Evolutionary conservation across 257 asterid genomes (phyloP), one percentile per base, ranked within the genome.

Genomic region (Primulina huaijiensis): DNA sequence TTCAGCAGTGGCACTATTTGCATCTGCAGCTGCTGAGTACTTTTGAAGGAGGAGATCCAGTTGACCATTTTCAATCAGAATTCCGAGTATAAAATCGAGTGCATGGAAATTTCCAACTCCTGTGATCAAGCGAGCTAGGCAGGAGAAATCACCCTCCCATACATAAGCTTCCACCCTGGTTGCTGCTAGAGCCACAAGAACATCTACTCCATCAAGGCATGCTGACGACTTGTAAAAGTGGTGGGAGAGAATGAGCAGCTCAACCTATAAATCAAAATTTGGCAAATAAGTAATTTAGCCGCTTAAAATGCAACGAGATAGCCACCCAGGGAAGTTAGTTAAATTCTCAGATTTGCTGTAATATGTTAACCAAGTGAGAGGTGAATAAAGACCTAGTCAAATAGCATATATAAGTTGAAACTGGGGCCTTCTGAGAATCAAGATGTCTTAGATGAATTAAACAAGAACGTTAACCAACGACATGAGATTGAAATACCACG

Each of bases 201-300:
- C 99, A 76, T 94, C 99, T 57, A 94, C 99, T 76, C 99, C 99
- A 73, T 94, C 99, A 30, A 94, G 96, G 85, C 99, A 91, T 11
- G 96, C 80, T 37, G 99, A 94, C 78, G 88, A 84, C 82, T 94
- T 90, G 92, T 94, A 94, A 85, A 90, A 94, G 82, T 94, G 99
- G 85, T 94, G 99, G 80, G 99, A 89, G 61, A 94, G 80, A 76
- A 94, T 94, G 64, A 94, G 95, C 68, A 94, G 99, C 81, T 94
- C 99, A 78, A 94, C 99, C 99, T 94, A 90, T 68, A 74, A 64
- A 80, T 67, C 57, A 65, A 61, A 46, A 76, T 71, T 67, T 61
- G 63, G 62, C 37, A 64, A 75, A 60, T 17, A 52, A 62, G 27
- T 30, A 35, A 29, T 19, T 71, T 33, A 64, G 56, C 59, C 20